Evolutionary conservation across 2,329 filamentous ascomycete genomes (phyloP).

Genomic region (Sporothrix variecibatus): DNA sequence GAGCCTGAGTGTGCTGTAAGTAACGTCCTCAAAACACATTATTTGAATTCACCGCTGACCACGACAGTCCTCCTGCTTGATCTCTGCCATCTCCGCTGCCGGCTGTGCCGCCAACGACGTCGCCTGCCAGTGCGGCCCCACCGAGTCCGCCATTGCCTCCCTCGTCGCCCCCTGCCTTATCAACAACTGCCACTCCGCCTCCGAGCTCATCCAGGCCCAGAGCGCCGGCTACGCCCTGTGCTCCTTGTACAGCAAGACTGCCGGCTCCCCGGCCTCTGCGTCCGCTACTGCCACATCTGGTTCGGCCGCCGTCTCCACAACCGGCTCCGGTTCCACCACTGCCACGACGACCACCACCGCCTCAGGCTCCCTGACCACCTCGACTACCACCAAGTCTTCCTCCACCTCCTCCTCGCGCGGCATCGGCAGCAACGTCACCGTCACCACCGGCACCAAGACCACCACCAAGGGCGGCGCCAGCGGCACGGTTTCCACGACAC

Average conservation of each 20-base stretch:
- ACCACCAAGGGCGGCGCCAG: constrained; percentile 7
- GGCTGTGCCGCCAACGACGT: constrained; percentile 51
- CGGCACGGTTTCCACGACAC: constrained; percentile 5
- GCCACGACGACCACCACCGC: not conserved
- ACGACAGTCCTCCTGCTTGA: constrained; percentile 50
- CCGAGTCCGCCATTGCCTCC: constrained; percentile 37
- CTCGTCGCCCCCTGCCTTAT: constrained; percentile 40
- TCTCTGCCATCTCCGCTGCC: constrained; percentile 47
- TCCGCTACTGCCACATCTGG: constrained; percentile 18
- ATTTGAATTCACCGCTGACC: not conserved
- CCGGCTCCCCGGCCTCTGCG: constrained; percentile 29
- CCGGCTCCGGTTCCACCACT: not conserved
- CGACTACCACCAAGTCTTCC: not conserved
- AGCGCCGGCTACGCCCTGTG: constrained; percentile 40
- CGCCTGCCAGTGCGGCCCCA: constrained; percentile 53
- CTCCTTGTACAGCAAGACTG: constrained; percentile 33
- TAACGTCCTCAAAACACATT: not conserved
- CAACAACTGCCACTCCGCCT: constrained; percentile 34
- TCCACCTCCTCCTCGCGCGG: not conserved
- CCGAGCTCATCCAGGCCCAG: constrained; percentile 36
- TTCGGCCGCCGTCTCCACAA: constrained; percentile 15
- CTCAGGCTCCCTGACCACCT: constrained; percentile 24
- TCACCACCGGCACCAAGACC: constrained; percentile 23
- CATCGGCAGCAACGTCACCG: constrained; percentile 25
- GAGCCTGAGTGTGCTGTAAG: constrained; percentile 43